phyloP scores from a whole-genome alignment of 805 yeast species.

The Lipomyces sp. region DNA sequence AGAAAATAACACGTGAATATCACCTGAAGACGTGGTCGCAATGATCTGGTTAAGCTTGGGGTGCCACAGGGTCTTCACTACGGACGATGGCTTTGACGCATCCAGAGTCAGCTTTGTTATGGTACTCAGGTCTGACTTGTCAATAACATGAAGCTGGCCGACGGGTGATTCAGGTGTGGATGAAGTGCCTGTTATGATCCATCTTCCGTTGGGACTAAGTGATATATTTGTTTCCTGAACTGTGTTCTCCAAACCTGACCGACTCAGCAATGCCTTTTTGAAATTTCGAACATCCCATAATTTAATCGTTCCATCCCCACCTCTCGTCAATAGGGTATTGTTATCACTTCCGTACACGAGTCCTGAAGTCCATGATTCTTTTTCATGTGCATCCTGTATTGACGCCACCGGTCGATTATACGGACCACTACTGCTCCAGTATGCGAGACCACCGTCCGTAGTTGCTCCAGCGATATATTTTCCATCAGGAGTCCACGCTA shows the following conservation, averaged over 20 bases:
- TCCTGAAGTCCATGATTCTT: conserved; percentile 33
- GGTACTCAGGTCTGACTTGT: conserved; percentile 42
- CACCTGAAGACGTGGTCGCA: conserved; percentile 42
- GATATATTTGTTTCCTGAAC: conserved; percentile 36
- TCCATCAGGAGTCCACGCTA: conserved; percentile 38
- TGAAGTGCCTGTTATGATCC: conserved; percentile 41
- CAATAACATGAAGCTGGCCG: conserved; percentile 40
- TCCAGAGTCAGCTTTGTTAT: conserved; percentile 32
- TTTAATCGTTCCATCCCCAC: conserved; percentile 40
- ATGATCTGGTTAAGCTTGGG: conserved; percentile 43
- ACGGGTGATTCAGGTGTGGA: conserved; percentile 13
- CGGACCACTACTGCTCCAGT: conserved; percentile 43
- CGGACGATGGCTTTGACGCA: conserved; percentile 19
- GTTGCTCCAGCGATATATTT: conserved; percentile 34
- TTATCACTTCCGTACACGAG: conserved; percentile 29
- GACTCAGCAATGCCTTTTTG: conserved; percentile 36
- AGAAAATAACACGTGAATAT: conserved; percentile 41
- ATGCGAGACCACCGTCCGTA: conserved; percentile 38
- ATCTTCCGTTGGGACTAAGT: conserved; percentile 41
- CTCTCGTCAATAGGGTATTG: conserved; percentile 38
- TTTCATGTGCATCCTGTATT: conserved; percentile 38
- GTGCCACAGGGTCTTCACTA: conserved; percentile 41
- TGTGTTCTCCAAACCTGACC: conserved; percentile 29
- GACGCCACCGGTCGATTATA: conserved; percentile 39
- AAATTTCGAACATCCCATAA: conserved; percentile 44